Conservation (phyloP, 805 yeast species). For the Wickerhamomyces bisporus region DNA sequence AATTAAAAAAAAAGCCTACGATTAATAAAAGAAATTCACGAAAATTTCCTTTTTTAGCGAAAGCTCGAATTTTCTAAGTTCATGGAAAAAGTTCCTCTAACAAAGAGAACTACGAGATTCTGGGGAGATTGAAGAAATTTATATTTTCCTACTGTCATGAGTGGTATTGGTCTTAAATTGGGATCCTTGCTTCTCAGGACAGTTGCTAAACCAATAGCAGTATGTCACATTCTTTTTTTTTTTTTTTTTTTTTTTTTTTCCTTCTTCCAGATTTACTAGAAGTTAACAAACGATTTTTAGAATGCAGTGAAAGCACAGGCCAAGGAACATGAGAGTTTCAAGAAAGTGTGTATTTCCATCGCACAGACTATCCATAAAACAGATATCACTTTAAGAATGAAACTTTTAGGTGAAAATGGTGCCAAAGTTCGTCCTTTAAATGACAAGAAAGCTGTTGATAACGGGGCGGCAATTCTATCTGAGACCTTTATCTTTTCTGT, state of each 20-base stretch:
- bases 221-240: slow-evolving; percentile 18
- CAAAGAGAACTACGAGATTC: too few relatives aligned
- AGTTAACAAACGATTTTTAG: too few relatives aligned
- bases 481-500: slow-evolving; percentile 75
- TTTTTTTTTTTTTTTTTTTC: too few relatives aligned
- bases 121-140: too few relatives aligned
- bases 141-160: too few relatives aligned
- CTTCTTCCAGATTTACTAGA: too few relatives aligned
- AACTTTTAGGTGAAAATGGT: slow-evolving; percentile 32
- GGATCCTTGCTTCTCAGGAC: slow-evolving; percentile 69
- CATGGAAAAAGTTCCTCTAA: too few relatives aligned
- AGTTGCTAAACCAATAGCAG: slow-evolving; percentile 74
- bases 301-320: slow-evolving; percentile 69
- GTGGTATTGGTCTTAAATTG: slow-evolving; percentile 70
- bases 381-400: slow-evolving; percentile 58
- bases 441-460: slow-evolving; percentile 76
- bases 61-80: neutral
- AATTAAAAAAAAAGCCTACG: too few relatives aligned
- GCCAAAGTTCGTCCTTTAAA: slow-evolving; percentile 69
- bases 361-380: slow-evolving; percentile 70
- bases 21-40: too few relatives aligned
- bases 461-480: slow-evolving; percentile 74
- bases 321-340: slow-evolving; percentile 61
- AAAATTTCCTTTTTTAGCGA: neutral
- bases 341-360: slow-evolving; percentile 53